Evolutionary conservation across 331 rosid genomes (phyloP), one percentile per base, ranked within the genome.

Genomic region (Pyrus hybrid): DNA sequence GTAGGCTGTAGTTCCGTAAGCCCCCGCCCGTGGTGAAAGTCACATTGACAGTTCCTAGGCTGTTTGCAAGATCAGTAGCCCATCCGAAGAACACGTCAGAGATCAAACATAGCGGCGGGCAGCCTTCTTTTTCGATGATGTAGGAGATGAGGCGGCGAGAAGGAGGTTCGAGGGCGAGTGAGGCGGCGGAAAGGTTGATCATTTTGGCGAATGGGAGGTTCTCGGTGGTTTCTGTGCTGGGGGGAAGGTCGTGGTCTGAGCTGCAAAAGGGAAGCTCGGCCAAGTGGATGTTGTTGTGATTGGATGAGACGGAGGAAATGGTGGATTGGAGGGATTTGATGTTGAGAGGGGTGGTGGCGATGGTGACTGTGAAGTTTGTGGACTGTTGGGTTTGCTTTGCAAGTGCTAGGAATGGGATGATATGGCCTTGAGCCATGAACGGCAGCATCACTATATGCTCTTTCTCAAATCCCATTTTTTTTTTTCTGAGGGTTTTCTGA

Each of bases 1-100:
- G 16, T 47, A 75, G 6, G 76, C 81, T 33, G 88, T 18, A 29
- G 89, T 76, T 67, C 97, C 94, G 62, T 91, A 91, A 28, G 92
- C n/a, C 97, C 30, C 91, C 92, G 64, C 83, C 57, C 43, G 92
- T 91, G 37, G 87, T 71, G 86, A 89, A 89, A 16, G 53, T 1
- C 21, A 89, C 69, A 17, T 71, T 84, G 70, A 73, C 80, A 2
- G 67, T 77, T 18, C 87, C 82, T 13, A 67, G 67, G 18, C 84
- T 81, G 6, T 65, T 74, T 0, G 92, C 90, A 37, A 89, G 80
- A 6, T 77, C 64, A 6, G 53, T 73, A 63, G 83, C 82, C 97
- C 92, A 87, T 0, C 94, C 91, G 17, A 78, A 68, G 70, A 89
- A 86, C 4, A 89, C 77, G 62, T 89, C 97, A 57, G 87, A 86